phyloP scores from a whole-genome alignment of 1,284 basidiomycete species.

The Testicularia cyperi region DNA sequence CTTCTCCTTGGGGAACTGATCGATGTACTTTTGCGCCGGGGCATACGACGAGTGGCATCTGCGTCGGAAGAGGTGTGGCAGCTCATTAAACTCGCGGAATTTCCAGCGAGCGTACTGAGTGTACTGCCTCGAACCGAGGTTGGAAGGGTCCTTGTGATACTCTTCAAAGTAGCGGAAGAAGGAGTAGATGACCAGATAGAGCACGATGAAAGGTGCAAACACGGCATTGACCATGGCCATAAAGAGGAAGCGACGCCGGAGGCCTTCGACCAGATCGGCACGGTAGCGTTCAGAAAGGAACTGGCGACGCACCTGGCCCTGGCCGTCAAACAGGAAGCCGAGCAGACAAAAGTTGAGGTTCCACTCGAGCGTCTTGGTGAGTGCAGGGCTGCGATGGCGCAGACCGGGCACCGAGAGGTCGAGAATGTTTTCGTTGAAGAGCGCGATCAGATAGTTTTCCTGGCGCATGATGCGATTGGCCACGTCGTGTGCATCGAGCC shows the following conservation, averaged over 20 bases:
- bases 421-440: slow-evolving; percentile 94
- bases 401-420: slow-evolving; percentile 73
- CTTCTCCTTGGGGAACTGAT: slow-evolving; percentile 95
- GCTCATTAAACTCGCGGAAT: slow-evolving; percentile 97
- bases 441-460: slow-evolving; percentile 94
- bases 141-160: slow-evolving; percentile 96
- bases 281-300: slow-evolving; percentile 84
- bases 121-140: slow-evolving; percentile 85
- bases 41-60: slow-evolving; percentile 85
- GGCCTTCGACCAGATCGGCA: slow-evolving; percentile 73
- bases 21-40: slow-evolving; percentile 88
- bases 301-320: slow-evolving; percentile 82
- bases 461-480: slow-evolving; percentile 95
- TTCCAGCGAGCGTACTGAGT: slow-evolving; percentile 97
- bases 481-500: slow-evolving; percentile 84
- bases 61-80: slow-evolving; percentile 86
- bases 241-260: slow-evolving; percentile 83
- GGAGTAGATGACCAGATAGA: slow-evolving; percentile 95
- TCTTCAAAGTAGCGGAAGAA: slow-evolving; percentile 99
- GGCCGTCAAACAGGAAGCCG: slow-evolving; percentile 85
- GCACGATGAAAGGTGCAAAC: slow-evolving; percentile 93
- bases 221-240: slow-evolving; percentile 93
- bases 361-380: slow-evolving; percentile 92
- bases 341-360: slow-evolving; percentile 91
- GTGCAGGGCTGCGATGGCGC: slow-evolving; percentile 64